phyloP scores from a whole-genome alignment of 257 asterid species.

The Nicotiana undulata region DNA sequence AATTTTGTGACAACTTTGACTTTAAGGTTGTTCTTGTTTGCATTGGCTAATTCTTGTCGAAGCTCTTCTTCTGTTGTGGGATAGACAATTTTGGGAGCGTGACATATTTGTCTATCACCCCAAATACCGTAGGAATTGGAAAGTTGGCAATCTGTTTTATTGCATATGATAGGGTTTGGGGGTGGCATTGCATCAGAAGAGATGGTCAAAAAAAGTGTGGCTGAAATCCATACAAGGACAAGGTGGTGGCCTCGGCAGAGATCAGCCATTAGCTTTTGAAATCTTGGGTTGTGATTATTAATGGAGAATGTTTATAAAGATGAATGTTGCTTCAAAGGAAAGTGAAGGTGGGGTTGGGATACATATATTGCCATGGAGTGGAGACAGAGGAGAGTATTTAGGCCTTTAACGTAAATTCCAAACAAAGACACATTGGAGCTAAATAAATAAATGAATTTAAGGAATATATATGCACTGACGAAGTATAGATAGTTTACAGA shows the following conservation, averaged over 20 bases:
- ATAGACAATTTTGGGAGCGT: slow-evolving; percentile 35
- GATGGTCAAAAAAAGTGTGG: background rate
- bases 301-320: background rate
- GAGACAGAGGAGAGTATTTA: background rate
- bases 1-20: slow-evolving; percentile 62
- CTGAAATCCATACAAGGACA: background rate
- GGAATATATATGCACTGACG: too few species aligned
- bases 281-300: background rate
- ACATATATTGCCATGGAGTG: background rate
- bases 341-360: background rate
- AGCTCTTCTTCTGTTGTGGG: slow-evolving; percentile 68
- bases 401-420: background rate
- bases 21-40: slow-evolving; percentile 35
- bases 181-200: slow-evolving; percentile 49
- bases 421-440: background rate
- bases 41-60: slow-evolving; percentile 46
- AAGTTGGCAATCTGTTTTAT: slow-evolving; percentile 40
- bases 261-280: slow-evolving; percentile 7
- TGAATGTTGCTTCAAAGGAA: slow-evolving; percentile 30
- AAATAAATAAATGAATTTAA: background rate
- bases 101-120: slow-evolving; percentile 57
- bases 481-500: too few species aligned
- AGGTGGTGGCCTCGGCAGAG: background rate
- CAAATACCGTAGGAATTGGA: slow-evolving; percentile 65
- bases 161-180: slow-evolving; percentile 52